These are phyloP conservation scores for Fraxinus platypoda DNA, from an alignment of 305 asterid species.

Conservation along the genomic window DNA sequence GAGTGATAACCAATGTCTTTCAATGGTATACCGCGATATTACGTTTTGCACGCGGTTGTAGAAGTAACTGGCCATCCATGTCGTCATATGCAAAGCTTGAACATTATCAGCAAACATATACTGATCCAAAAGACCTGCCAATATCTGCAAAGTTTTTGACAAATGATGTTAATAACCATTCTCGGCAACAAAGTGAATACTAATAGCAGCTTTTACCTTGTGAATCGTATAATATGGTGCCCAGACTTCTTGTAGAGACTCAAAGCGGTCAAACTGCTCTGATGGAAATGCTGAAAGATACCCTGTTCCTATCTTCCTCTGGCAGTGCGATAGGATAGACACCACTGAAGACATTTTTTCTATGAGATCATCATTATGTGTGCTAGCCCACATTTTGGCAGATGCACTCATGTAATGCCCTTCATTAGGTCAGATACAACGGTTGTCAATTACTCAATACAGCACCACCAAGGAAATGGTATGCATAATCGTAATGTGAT, in stretches of 20 bases:
- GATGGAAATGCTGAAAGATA: slow-evolving; percentile 94
- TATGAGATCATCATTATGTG: slow-evolving; percentile 53
- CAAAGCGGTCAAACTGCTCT: slow-evolving; percentile 74
- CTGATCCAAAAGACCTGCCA: slow-evolving; percentile 91
- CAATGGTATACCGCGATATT: slow-evolving; percentile 54
- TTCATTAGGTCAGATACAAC: slow-evolving; percentile 27
- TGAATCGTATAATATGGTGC: slow-evolving; percentile 97
- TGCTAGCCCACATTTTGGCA: slow-evolving; percentile 95
- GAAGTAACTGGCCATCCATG: slow-evolving; percentile 84
- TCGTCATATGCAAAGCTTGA: slow-evolving; percentile 57
- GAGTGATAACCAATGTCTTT: slow-evolving; percentile 68
- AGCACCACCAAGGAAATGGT: neutral
- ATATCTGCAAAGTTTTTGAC: slow-evolving; percentile 32
- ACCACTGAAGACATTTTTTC: slow-evolving; percentile 60
- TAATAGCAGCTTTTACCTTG: slow-evolving; percentile 53
- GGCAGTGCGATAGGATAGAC: slow-evolving; percentile 66
- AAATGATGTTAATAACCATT: slow-evolving; percentile 12
- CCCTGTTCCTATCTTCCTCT: slow-evolving; percentile 64
- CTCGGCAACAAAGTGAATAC: neutral
- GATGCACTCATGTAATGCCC: slow-evolving; percentile 96
- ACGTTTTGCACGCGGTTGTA: slow-evolving; percentile 80
- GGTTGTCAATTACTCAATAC: slow-evolving; percentile 3
- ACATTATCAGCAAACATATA: slow-evolving; percentile 56
- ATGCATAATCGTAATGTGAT: neutral
- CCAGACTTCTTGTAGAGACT: slow-evolving; percentile 70